Evolutionary conservation across 2,329 filamentous ascomycete genomes (phyloP).

Genomic region (Blastomyces percursus): DNA sequence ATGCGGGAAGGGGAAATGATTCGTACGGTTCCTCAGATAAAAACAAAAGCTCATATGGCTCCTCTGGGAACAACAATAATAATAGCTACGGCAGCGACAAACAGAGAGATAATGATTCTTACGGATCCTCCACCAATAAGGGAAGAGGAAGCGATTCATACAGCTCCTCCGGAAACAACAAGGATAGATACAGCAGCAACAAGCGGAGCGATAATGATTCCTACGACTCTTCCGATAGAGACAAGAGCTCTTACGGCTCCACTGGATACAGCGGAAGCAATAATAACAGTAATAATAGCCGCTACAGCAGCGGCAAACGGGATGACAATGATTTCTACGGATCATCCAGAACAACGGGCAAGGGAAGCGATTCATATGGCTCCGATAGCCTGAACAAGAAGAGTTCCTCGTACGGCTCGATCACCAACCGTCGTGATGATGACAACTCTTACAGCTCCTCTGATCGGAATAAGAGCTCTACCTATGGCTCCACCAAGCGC

Average conservation of each 20-base stretch:
- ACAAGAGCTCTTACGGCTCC: not conserved
- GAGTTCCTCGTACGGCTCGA: not conserved
- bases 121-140: too few species aligned
- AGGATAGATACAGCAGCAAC: not conserved
- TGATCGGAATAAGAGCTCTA: not conserved
- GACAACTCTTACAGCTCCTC: not conserved
- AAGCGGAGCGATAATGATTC: not conserved
- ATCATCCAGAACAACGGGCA: not conserved
- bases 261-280: too few species aligned
- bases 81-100: not conserved
- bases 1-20: too few species aligned
- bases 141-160: too few species aligned
- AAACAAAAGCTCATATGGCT: not conserved
- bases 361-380: not conserved
- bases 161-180: slow-evolving; percentile 1
- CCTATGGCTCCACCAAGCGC: not conserved
- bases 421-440: not conserved
- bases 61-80: not conserved
- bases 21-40: too few species aligned
- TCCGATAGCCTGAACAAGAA: not conserved
- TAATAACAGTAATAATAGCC: not conserved
- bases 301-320: not conserved
- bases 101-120: not conserved
- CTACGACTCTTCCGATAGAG: not conserved
- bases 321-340: not conserved